These are phyloP conservation scores for Scleroderma citrinum DNA, from an alignment of 768 basidiomycete species.

Conservation along the genomic window DNA sequence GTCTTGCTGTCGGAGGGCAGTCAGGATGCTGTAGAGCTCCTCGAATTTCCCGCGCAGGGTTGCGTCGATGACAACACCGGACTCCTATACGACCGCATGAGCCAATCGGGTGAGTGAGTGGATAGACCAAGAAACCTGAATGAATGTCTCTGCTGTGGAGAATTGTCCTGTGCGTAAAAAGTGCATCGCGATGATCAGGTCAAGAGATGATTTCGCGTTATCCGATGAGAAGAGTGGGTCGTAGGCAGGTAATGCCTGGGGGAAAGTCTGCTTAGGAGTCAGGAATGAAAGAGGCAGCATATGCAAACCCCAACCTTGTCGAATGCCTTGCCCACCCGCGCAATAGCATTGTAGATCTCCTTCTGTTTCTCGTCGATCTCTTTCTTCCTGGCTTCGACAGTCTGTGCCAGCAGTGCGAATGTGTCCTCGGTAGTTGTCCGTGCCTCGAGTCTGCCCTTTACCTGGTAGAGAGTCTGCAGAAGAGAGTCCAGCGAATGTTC, in stretches of 20 bases:
- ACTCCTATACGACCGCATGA: slow-evolving; percentile 48
- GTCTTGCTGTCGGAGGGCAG: slow-evolving; percentile 57
- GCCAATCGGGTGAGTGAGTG: neutral
- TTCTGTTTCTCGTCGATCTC: slow-evolving; percentile 86
- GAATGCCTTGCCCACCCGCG: slow-evolving; percentile 75
- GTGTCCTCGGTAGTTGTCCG: slow-evolving; percentile 45
- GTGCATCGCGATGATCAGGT: slow-evolving; percentile 69
- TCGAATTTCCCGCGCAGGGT: slow-evolving; percentile 53
- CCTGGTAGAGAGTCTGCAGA: slow-evolving; percentile 49
- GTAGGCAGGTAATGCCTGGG: slow-evolving; percentile 57
- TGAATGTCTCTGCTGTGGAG: slow-evolving; percentile 66
- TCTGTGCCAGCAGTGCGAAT: slow-evolving; percentile 45
- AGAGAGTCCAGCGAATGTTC: slow-evolving; percentile 60
- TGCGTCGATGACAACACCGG: slow-evolving; percentile 47
- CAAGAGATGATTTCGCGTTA: slow-evolving; percentile 53
- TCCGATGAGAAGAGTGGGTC: slow-evolving; percentile 60
- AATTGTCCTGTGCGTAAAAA: slow-evolving; percentile 80
- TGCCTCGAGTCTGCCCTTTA: slow-evolving; percentile 46
- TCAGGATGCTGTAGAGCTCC: slow-evolving; percentile 67
- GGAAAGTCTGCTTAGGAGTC: slow-evolving; percentile 44
- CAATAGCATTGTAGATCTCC: slow-evolving; percentile 74
- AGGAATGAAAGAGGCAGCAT: neutral
- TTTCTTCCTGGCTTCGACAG: slow-evolving; percentile 69
- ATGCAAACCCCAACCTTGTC: slow-evolving; percentile 65
- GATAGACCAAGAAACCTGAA: slow-evolving; percentile 40